These are phyloP conservation scores for Salvia miltiorrhiza DNA, from an alignment of 257 asterid genomes.

Conservation along the genomic window DNA sequence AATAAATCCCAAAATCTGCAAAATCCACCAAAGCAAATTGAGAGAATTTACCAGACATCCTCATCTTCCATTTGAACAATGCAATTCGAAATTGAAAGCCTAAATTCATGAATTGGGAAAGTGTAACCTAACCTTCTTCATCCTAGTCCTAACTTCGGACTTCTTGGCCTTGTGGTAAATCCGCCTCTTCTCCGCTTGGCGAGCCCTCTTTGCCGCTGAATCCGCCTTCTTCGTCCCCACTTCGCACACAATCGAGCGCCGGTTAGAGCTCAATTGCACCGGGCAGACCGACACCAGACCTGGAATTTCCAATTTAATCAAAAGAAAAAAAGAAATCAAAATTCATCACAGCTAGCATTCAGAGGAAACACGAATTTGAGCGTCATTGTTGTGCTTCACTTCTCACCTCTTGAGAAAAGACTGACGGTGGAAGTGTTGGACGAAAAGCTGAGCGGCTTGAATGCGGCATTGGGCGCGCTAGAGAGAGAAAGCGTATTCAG, in stretches of 20 bases:
- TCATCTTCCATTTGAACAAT: slow-evolving; percentile 1
- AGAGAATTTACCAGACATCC: neutral
- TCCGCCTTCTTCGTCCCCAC: slow-evolving; percentile 82
- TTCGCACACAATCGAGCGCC: slow-evolving; percentile 70
- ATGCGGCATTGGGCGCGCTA: slow-evolving; percentile 27
- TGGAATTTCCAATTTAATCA: slow-evolving; percentile 1
- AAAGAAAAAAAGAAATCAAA: neutral
- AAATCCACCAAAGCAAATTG: neutral
- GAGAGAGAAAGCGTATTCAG: slow-evolving; percentile 49
- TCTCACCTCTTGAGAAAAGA: slow-evolving; percentile 63
- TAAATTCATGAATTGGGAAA: neutral
- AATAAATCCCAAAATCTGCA: neutral
- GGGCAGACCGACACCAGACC: slow-evolving; percentile 45
- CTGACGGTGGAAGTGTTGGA: slow-evolving; percentile 46
- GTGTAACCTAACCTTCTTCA: slow-evolving; percentile 62
- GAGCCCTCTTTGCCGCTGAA: slow-evolving; percentile 96
- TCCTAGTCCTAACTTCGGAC: slow-evolving; percentile 84
- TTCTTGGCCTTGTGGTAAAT: slow-evolving; percentile 60
- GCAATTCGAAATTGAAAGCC: no score
- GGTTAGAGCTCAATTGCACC: slow-evolving; percentile 35
- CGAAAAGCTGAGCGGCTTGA: slow-evolving; percentile 71
- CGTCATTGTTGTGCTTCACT: neutral
- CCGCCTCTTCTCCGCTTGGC: slow-evolving; percentile 94
- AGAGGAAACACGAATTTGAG: neutral
- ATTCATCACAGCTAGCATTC: neutral